A percentile compares a stretch with the other conserved stretches of the same genome.
These are phyloP conservation scores for Favolaschia claudopus DNA, from an alignment of 768 basidiomycete species.

Conservation along the genomic window DNA sequence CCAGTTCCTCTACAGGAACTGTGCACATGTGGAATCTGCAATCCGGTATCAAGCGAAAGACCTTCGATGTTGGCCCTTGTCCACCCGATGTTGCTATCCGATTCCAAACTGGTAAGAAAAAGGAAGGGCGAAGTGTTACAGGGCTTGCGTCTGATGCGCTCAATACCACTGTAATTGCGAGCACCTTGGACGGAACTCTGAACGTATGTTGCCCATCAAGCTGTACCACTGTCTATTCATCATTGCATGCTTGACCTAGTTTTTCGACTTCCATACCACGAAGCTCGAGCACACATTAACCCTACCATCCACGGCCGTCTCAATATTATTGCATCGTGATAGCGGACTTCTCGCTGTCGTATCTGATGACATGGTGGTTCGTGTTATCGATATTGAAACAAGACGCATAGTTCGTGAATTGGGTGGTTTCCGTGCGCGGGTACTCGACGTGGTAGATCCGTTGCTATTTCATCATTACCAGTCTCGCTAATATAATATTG, in stretches of 20 bases:
- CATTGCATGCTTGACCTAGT: constrained; percentile 55
- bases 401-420: constrained; percentile 87
- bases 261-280: constrained; percentile 95
- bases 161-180: constrained; percentile 81
- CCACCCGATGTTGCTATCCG: constrained; percentile 61
- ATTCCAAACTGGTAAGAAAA: constrained; percentile 48
- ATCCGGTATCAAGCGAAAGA: constrained; percentile 85
- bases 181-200: constrained; percentile 87
- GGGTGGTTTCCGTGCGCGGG: constrained; percentile 81
- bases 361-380: constrained; percentile 88
- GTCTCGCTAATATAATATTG: background rate
- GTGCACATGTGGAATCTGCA: constrained; percentile 98
- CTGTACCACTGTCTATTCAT: constrained; percentile 1
- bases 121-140: constrained; percentile 66
- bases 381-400: constrained; percentile 93
- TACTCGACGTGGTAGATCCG: constrained; percentile 82
- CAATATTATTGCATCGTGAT: constrained; percentile 81
- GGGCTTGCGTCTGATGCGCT: constrained; percentile 88
- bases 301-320: constrained; percentile 72
- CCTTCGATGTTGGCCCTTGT: constrained; percentile 72
- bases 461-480: background rate
- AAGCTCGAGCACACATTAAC: constrained; percentile 72
- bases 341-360: constrained; percentile 83
- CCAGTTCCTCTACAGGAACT: constrained; percentile 78
- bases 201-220: constrained; percentile 65